Base-by-base conservation (phyloP, 2,329 filamentous ascomycete genomes). In the Alternaria incomplexa region DNA sequence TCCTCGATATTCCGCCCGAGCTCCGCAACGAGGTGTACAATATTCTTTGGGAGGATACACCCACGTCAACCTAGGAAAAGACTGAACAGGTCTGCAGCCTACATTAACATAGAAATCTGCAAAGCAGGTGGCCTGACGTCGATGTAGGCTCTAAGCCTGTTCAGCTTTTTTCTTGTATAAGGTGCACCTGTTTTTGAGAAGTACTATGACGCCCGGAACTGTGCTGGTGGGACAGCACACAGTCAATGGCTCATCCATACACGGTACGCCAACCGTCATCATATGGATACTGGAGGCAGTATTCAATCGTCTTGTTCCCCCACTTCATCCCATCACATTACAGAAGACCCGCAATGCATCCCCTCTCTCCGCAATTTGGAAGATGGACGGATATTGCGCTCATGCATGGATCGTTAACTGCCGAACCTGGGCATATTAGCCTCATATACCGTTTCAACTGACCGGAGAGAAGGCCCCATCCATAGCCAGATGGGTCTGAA, bases 1-100 rank as follows among this genome's bases (percentile, higher is more conserved):
- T 65, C 40, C 51, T 67, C 23, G 43, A 59, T 32, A 43, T 69
- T 20, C 64, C 62, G 3, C 55, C 51, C 51, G 62, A 65, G 23
- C 55, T 69, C 17, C 56, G 64, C 51, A 54, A 65, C 51, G 47
- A 56, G 8, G 53, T 67, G 5, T 63, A 67, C 45, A 36, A 61
- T 20, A 10, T 46, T 8, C 43, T 66, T 4, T 64, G 44, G 48
- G 4, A 23, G 28, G 13, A 51, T 36, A 51, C 13, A 20, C 47
- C 47, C 15, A 8, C 30, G 30, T 4, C 30, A 32, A 32, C 30
- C 30, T 32, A 32, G 30, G 30, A 32, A 32, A 15, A 32, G 30
- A 32, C 30, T 32, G 30, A 32, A 32, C 30, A 32, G 30, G 30
- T 32, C 30, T 32, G 13, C 13, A 4, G 30, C 13, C 30, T 32